phyloP scores from a whole-genome alignment of 805 yeast species.

The Candida dajiaensis region DNA sequence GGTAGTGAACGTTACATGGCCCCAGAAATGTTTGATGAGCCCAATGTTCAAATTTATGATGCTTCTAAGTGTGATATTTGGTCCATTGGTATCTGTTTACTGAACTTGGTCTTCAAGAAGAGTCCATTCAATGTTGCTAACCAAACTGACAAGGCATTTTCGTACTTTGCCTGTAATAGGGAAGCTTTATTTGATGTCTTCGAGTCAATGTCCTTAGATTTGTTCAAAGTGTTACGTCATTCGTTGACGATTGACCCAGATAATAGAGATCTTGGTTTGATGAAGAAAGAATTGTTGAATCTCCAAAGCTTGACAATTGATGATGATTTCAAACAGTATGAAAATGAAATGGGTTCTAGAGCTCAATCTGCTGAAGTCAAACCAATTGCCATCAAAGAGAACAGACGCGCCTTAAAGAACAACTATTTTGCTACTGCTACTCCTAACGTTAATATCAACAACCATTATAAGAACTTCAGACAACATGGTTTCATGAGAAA shows the following conservation, averaged over 20 bases:
- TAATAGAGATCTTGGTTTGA: constrained; percentile 61
- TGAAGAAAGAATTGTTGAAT: constrained; percentile 54
- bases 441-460: constrained; percentile 38
- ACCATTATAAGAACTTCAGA: constrained; percentile 32
- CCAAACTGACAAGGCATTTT: constrained; percentile 72
- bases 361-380: constrained; percentile 10
- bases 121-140: constrained; percentile 83
- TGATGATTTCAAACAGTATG: constrained; percentile 53
- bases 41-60: constrained; percentile 53
- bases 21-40: constrained; percentile 75
- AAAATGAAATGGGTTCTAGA: constrained; percentile 29
- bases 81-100: constrained; percentile 80
- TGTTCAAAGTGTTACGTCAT: constrained; percentile 76
- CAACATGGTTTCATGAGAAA: constrained; percentile 47
- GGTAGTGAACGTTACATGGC: constrained; percentile 95
- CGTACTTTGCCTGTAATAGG: constrained; percentile 80
- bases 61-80: constrained; percentile 83
- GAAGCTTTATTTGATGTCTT: constrained; percentile 90
- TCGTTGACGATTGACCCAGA: constrained; percentile 81
- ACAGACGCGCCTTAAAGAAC: constrained; percentile 18
- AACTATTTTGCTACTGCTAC: constrained; percentile 60
- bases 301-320: constrained; percentile 76
- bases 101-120: constrained; percentile 82
- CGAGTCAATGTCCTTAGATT: constrained; percentile 80
- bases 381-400: constrained; percentile 16